A percentile compares a stretch with the other conserved stretches of the same genome.
These are phyloP conservation scores for Nitzschia palea DNA, from an alignment of 108 stramenopile species.

Conservation along the genomic window DNA sequence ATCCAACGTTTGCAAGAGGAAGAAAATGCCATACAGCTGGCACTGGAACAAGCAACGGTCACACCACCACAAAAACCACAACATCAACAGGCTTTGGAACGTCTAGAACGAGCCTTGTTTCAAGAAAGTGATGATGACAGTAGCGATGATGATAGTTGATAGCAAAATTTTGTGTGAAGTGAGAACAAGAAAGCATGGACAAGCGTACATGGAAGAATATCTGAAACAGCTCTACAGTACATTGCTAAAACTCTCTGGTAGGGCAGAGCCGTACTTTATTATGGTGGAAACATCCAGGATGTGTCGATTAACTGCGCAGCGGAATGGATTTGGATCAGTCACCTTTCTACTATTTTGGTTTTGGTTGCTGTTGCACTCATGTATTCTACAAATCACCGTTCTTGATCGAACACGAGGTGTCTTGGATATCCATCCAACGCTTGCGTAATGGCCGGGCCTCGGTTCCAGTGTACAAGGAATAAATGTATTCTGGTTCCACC, in stretches of 20 bases:
- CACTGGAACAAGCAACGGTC: background rate
- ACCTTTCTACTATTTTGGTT: background rate
- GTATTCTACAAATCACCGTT: background rate
- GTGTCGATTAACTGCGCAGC: background rate
- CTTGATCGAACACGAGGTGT: background rate
- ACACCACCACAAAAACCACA: background rate
- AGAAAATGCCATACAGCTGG: no score
- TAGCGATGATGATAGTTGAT: no score
- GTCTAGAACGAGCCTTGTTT: constrained; percentile 3
- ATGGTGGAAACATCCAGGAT: background rate
- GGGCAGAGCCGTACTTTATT: background rate
- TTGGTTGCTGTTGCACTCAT: background rate
- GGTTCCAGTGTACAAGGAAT: constrained; percentile 31
- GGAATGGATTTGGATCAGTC: background rate
- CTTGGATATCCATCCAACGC: constrained; percentile 28
- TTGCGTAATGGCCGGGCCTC: constrained; percentile 15
- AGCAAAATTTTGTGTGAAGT: no score
- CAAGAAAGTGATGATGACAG: background rate
- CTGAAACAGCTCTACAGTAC: no score
- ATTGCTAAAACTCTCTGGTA: no score
- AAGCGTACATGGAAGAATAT: no score
- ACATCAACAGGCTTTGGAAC: background rate
- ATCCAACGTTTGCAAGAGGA: no score
- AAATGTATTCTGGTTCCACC: background rate
- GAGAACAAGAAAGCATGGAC: no score